These are phyloP conservation scores for Stachybotrys elegans DNA, from an alignment of 2,329 filamentous ascomycete species.

Conservation along the genomic window DNA sequence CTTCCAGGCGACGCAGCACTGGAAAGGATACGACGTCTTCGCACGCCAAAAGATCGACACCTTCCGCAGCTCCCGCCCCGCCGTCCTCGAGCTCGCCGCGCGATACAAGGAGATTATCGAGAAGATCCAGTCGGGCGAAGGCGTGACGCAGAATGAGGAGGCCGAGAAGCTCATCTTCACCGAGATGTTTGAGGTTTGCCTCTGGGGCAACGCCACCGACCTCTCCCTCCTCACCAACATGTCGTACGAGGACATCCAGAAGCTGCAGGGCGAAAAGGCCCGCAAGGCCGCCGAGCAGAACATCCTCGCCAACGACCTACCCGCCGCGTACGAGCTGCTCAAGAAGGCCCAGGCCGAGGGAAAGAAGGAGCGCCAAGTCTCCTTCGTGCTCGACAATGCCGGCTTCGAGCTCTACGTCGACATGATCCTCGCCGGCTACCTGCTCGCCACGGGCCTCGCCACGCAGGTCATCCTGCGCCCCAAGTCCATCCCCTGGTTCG, in stretches of 20 bases:
- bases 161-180: constrained; percentile 75
- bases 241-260: constrained; percentile 94
- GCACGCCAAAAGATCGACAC: constrained; percentile 84
- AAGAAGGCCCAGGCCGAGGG: constrained; percentile 58
- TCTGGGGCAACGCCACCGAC: constrained; percentile 97
- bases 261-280: constrained; percentile 83
- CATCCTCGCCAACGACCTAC: constrained; percentile 83
- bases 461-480: constrained; percentile 85
- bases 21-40: constrained; percentile 90
- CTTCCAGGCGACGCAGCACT: constrained; percentile 72
- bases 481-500: constrained; percentile 96
- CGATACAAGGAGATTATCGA: constrained; percentile 70
- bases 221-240: constrained; percentile 84
- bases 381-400: constrained; percentile 95
- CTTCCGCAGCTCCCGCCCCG: constrained; percentile 85
- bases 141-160: constrained; percentile 52
- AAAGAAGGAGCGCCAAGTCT: constrained; percentile 69
- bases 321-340: constrained; percentile 63
- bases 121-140: constrained; percentile 54
- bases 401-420: constrained; percentile 98
- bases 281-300: constrained; percentile 86
- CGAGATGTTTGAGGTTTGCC: constrained; percentile 93
- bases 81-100: constrained; percentile 75
- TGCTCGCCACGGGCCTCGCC: constrained; percentile 78
- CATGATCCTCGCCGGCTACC: constrained; percentile 83